These are phyloP conservation scores for Hymenoscyphus albidus DNA, from an alignment of 2,329 filamentous ascomycete genomes.

Conservation along the genomic window DNA sequence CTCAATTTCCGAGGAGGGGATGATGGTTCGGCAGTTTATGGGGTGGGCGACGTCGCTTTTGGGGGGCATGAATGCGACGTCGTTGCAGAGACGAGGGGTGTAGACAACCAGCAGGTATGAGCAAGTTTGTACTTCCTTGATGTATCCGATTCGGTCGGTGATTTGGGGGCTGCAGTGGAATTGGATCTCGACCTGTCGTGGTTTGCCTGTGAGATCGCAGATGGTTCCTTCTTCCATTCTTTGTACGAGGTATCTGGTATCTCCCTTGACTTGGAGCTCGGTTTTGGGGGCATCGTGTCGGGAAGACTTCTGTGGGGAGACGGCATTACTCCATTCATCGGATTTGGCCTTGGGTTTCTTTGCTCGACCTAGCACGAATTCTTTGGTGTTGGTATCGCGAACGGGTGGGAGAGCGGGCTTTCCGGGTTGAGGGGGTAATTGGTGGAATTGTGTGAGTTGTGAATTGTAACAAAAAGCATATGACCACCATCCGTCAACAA, in stretches of 20 bases:
- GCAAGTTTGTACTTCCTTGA: slow-evolving; percentile 70
- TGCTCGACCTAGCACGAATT: slow-evolving; percentile 62
- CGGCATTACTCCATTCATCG: slow-evolving; percentile 34
- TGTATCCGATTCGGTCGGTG: slow-evolving; percentile 63
- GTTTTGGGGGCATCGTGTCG: slow-evolving; percentile 33
- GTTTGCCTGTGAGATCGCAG: slow-evolving; percentile 67
- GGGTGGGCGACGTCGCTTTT: slow-evolving; percentile 59
- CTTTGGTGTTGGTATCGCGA: slow-evolving; percentile 60
- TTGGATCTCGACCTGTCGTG: slow-evolving; percentile 64
- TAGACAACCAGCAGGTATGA: slow-evolving; percentile 72
- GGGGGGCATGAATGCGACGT: slow-evolving; percentile 68
- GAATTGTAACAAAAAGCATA: slow-evolving; percentile 72
- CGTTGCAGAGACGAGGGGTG: slow-evolving; percentile 69
- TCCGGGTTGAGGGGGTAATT: slow-evolving; percentile 57
- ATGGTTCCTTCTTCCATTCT: slow-evolving; percentile 61
- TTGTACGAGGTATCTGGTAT: slow-evolving; percentile 66
- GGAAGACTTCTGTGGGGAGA: slow-evolving; percentile 27
- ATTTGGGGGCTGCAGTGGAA: slow-evolving; percentile 58
- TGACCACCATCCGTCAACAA: slow-evolving; percentile 70
- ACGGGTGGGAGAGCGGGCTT: slow-evolving; percentile 60
- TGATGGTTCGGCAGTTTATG: slow-evolving; percentile 59
- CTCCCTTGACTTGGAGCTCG: slow-evolving; percentile 61
- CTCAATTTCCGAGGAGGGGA: slow-evolving; percentile 41
- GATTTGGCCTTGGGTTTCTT: slow-evolving; percentile 28
- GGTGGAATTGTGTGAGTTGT: slow-evolving; percentile 70